phyloP scores from a whole-genome alignment of 768 basidiomycete genomes.

The Suillus clintonianus region DNA sequence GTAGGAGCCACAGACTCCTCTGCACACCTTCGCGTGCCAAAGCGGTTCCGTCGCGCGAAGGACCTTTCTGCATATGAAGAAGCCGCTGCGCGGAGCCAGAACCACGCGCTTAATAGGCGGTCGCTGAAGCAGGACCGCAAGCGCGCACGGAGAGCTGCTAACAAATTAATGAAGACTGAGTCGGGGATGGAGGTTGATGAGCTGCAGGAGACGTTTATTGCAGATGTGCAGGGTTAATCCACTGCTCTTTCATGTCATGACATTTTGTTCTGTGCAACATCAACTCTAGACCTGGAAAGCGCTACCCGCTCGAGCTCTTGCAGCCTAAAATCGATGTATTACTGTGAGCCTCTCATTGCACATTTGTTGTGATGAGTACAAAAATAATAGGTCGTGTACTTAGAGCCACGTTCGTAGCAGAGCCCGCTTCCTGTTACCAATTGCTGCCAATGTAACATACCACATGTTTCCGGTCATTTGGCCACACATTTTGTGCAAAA shows the following conservation, averaged over 20 bases:
- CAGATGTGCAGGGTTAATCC: slow-evolving; percentile 3
- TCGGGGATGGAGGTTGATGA: slow-evolving; percentile 35
- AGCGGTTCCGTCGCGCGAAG: slow-evolving; percentile 60
- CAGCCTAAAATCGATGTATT: not conserved
- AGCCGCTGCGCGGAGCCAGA: slow-evolving; percentile 49
- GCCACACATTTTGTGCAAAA: no score
- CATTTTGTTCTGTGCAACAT: not conserved
- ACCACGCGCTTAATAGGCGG: slow-evolving; percentile 53
- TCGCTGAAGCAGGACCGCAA: slow-evolving; percentile 67
- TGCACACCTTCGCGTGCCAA: slow-evolving; percentile 44
- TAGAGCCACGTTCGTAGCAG: no score
- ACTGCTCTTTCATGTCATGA: not conserved
- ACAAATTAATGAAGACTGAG: slow-evolving; percentile 18
- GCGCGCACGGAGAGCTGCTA: slow-evolving; percentile 55
- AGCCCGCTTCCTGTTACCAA: no score
- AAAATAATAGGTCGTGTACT: no score
- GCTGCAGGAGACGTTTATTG: slow-evolving; percentile 16
- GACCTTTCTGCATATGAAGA: slow-evolving; percentile 56
- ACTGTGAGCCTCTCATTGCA: not conserved
- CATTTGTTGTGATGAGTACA: not conserved
- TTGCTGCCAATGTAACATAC: no score
- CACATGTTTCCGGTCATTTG: no score
- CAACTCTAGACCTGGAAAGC: not conserved
- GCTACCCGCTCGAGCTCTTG: not conserved
- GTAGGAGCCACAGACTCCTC: slow-evolving; percentile 38